A percentile compares a stretch with the other conserved stretches of the same genome.
Evolutionary conservation across 2,329 filamentous ascomycete genomes (phyloP).

Genomic region (Pyrenophora seminiperda): DNA sequence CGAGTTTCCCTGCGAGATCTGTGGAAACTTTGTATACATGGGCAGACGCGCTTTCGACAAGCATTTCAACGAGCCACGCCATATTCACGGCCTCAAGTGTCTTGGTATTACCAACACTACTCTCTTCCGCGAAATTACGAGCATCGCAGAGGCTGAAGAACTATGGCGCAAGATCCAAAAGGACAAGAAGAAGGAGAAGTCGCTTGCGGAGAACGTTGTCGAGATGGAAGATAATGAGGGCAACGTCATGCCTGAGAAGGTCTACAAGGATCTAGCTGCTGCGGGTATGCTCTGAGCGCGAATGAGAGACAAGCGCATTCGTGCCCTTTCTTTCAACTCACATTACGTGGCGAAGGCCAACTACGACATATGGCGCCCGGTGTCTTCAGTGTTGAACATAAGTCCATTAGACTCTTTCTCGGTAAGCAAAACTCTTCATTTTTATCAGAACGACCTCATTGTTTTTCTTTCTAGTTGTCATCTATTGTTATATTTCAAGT

Average conservation of each 20-base stretch:
- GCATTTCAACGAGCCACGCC: constrained; percentile 92
- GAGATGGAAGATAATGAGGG: constrained; percentile 99
- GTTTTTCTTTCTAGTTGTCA: too few species aligned
- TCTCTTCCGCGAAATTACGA: constrained; percentile 91
- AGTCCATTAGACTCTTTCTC: too few species aligned
- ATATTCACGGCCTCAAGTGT: constrained; percentile 92
- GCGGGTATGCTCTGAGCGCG: constrained; percentile 67
- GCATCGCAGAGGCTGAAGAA: constrained; percentile 84
- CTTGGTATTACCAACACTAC: constrained; percentile 90
- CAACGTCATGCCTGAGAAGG: constrained; percentile 99
- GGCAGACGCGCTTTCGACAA: constrained; percentile 95
- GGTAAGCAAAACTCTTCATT: too few species aligned
- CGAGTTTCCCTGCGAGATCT: constrained; percentile 94
- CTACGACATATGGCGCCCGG: too few species aligned
- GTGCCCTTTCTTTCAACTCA: too few species aligned
- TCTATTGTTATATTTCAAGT: too few species aligned
- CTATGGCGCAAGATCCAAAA: constrained; percentile 93
- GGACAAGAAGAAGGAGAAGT: constrained; percentile 78
- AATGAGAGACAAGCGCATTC: too few species aligned
- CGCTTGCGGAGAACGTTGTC: constrained; percentile 81
- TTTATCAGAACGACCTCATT: too few species aligned
- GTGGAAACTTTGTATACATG: constrained; percentile 99
- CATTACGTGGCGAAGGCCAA: too few species aligned
- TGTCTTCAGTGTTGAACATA: too few species aligned
- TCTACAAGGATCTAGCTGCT: constrained; percentile 93